Base-by-base conservation (phyloP, 1,139 yeast species). In the Saccharomyces pastorianus region DNA sequence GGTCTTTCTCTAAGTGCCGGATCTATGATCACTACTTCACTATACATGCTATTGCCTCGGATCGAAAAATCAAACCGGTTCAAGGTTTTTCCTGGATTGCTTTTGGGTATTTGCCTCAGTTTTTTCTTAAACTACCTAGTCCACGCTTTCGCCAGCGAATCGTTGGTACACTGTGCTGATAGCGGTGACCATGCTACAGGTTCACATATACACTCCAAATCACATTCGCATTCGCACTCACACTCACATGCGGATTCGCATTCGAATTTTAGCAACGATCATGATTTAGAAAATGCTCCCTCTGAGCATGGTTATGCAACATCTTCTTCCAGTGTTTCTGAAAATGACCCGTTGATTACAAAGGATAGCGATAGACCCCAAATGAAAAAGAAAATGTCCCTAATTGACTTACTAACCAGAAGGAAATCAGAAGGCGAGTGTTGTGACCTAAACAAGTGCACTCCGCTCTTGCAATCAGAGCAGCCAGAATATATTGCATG, bases 151-250 rank as follows among this genome's bases (percentile, higher is more conserved):
- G 88, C 97, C 1, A 82, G 93, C 55, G 88, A 88, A 64, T 84
- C 95, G 31, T 80, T 91, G 29, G 88, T 91, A 0, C 96, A 90
- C 65, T 90, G 97, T 69, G 84, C 82, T 17, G 96, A 90, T 63
- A 73, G 63, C n/a, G 67, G 66, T 20, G 76, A 63, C 14, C 71
- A 58, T 23, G 61, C 52, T 9, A 58, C 44, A 8, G n/a, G 20
- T 38, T 38, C 44, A 11, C 42, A 34, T 34, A 13, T 38, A 38
- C 44, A 34, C 20, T 6, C 44, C 20, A 25, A 38, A 7, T 11
- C 44, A n/a, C 50, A 55, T 42, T 57, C 53, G 23, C 63, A 59
- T 29, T 46, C 53, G 20, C 64, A 60, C 50, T 14, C 51, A 1
- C 64, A 59, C 47, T 55, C 44, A n/a, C 50, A 55, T 44, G 56